Evolutionary conservation across 2,329 filamentous ascomycete species (phyloP).

Genomic region (Claviceps arundinis): DNA sequence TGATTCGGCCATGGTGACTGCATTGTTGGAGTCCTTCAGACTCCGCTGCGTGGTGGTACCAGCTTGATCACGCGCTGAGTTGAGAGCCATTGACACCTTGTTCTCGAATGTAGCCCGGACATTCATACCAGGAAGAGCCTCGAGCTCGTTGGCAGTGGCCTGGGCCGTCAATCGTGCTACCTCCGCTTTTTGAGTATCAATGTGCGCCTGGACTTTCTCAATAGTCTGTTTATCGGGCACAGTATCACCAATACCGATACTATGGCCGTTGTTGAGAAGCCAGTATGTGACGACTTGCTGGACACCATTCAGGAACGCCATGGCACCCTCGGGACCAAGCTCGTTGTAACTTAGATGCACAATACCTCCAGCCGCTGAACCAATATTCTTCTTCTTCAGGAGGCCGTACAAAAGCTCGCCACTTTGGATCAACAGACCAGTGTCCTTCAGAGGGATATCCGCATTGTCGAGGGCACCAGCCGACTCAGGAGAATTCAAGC

Average conservation of each 20-base stretch:
- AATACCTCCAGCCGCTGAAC: slow-evolving; percentile 79
- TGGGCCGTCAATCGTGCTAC: slow-evolving; percentile 62
- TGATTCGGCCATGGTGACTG: slow-evolving; percentile 88
- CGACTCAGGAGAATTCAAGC: slow-evolving; percentile 52
- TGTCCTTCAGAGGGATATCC: slow-evolving; percentile 55
- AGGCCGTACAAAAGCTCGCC: slow-evolving; percentile 86
- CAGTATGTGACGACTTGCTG: slow-evolving; percentile 95
- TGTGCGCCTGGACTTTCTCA: slow-evolving; percentile 67
- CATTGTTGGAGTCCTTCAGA: slow-evolving; percentile 92
- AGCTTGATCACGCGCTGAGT: slow-evolving; percentile 90
- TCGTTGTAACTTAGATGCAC: slow-evolving; percentile 96
- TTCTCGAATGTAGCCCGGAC: slow-evolving; percentile 97
- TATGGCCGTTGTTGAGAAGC: slow-evolving; percentile 92
- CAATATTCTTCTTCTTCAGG: slow-evolving; percentile 86
- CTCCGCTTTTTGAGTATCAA: slow-evolving; percentile 68
- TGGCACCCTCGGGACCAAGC: slow-evolving; percentile 69
- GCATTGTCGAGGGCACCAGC: slow-evolving; percentile 27
- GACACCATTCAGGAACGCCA: slow-evolving; percentile 90
- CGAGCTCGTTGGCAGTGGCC: slow-evolving; percentile 77
- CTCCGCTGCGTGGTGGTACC: slow-evolving; percentile 85
- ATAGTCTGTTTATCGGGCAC: slow-evolving; percentile 83
- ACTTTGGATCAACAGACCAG: slow-evolving; percentile 68
- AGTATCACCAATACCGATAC: slow-evolving; percentile 96
- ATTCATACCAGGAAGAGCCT: slow-evolving; percentile 95
- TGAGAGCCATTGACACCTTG: slow-evolving; percentile 86